Base-by-base conservation (phyloP, 208 protist genomes). In the Wallacemonas sp. region DNA sequence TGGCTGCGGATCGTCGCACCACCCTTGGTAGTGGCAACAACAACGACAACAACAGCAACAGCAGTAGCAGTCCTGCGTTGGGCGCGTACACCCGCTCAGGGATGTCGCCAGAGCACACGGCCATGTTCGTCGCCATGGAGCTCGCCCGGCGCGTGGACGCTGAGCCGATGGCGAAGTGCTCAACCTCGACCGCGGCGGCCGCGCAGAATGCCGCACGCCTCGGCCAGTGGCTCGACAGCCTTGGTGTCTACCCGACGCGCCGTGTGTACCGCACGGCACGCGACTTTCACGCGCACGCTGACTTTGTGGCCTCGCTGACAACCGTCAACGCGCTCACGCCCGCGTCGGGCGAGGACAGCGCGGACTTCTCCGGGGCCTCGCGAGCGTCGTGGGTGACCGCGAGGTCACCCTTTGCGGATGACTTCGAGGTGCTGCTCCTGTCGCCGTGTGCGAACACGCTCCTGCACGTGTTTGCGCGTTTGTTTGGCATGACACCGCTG, bases 381-480 rank as follows among this genome's bases (percentile, higher is more conserved):
- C n/a, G 11, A 5, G 11, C 10, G 42, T 22, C 42, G n/a, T 48
- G 11, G 16, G 52, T 59, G 3, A 78, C 72, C 10, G 64, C 66
- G 1, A 39, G 41, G 20, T 85, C 86, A 2, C 67, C 79, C 0
- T 86, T 86, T 65, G 46, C 65, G 36, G 62, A 57, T 23, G 33
- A 44, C 20, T 80, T 85, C 57, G 77, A 76, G 52, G 66, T 72
- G 59, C 74, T 91, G 29, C 62, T 89, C 11, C 57, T 59, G n/a
- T 89, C 84, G 20, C 84, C 84, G 8, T 89, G 81, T 77, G 87
- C 87, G 16, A 91, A 93, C 74, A 81, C 84, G 57, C 67, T 94
- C 14, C 73, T 94, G 61, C 76, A 88, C 65, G 48, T 91, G 54
- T 88, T 94, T 42, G 82, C 88, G 3, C 48, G 54, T 10, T 73